Base-by-base conservation (phyloP, 2,329 filamentous ascomycete genomes). In the Talaromyces islandicus region DNA sequence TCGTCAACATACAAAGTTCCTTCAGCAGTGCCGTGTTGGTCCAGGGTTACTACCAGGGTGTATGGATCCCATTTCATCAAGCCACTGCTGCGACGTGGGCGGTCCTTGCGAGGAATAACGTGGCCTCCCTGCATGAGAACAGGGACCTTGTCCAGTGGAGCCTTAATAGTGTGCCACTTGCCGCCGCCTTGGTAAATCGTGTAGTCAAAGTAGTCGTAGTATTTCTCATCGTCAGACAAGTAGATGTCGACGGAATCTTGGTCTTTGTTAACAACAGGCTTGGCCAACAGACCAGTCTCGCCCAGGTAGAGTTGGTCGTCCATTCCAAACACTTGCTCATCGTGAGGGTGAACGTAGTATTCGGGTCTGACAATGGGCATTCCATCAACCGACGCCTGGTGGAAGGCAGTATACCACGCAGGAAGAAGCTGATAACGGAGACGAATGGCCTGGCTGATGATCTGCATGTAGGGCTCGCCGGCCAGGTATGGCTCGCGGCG, bases 341-440 rank as follows among this genome's bases (percentile, higher is more conserved):
- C 92, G 0, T 83, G 80, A 0, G 94, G 94, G 70, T 96, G 91
- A 1, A 91, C 89, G 79, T 93, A 97, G 78, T 92, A 96, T 78
- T 97, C 92, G 10, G 94, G 93, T 57, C 91, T 85, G 59, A 99
- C 81, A 67, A 99, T 93, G 0, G 94, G 94, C 59, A 87, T 89
- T 46, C 92, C 93, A 54, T 90, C 86, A 17, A 86, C 82, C 67
- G 90, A 88, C 12, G 94, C 91, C 69, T 95, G 87, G 71, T 93
- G 91, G 81, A 99, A 99, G 9, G 93, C 92, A 1, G 93, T 97
- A 75, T 99, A 99, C 92, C 92, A 97, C 1, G 90, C 86, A 29
- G 94, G 94, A 46, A 99, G 83, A 38, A 99, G 83, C 64, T 88
- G 86, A 76, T 99, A 99, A 56, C 94, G 86, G 48, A 99, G 83